phyloP scores from a whole-genome alignment of 306 rosid genomes.

The Myrica gale region DNA sequence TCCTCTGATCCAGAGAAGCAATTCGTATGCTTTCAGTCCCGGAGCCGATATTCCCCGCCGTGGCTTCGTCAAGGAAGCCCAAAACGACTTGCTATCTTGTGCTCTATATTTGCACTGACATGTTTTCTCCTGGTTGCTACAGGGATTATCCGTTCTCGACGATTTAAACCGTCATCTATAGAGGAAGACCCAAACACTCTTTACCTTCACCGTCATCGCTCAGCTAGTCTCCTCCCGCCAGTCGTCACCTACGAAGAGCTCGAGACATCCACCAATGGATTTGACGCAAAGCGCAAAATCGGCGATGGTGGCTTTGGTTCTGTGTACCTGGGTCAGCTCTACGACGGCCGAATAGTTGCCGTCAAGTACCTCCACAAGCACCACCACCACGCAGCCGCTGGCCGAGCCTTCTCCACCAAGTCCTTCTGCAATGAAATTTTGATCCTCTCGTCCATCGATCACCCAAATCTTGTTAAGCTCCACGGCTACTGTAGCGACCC shows the following conservation, averaged over 20 bases:
- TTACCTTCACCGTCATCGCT: constrained; percentile 76
- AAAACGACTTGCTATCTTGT: constrained; percentile 34
- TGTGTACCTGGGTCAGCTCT: constrained; percentile 69
- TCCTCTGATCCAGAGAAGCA: constrained; percentile 47
- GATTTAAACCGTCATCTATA: constrained; percentile 27
- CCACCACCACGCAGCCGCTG: constrained; percentile 35
- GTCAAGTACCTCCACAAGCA: constrained; percentile 81
- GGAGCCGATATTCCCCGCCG: constrained; percentile 38
- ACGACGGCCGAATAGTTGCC: constrained; percentile 68
- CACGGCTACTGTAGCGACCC: constrained; percentile 96
- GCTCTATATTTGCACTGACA: constrained; percentile 35
- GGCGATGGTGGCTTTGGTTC: constrained; percentile 98
- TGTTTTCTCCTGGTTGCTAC: constrained; percentile 36
- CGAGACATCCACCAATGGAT: constrained; percentile 59
- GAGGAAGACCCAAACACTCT: constrained; percentile 69
- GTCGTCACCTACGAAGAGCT: constrained; percentile 81
- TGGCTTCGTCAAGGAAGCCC: constrained; percentile 48
- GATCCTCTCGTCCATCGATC: constrained; percentile 77
- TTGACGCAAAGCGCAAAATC: constrained; percentile 77
- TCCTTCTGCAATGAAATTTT: constrained; percentile 92
- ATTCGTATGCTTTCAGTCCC: constrained; percentile 53
- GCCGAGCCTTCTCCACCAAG: constrained; percentile 58
- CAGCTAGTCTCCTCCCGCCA: constrained; percentile 71
- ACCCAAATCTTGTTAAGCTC: constrained; percentile 84
- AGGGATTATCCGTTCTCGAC: constrained; percentile 40